Percentiles rank a stretch among this genome's conserved stretches.
Evolutionary conservation across 2,329 filamentous ascomycete genomes (phyloP).

Genomic region (Ascocoryne sarcoides): DNA sequence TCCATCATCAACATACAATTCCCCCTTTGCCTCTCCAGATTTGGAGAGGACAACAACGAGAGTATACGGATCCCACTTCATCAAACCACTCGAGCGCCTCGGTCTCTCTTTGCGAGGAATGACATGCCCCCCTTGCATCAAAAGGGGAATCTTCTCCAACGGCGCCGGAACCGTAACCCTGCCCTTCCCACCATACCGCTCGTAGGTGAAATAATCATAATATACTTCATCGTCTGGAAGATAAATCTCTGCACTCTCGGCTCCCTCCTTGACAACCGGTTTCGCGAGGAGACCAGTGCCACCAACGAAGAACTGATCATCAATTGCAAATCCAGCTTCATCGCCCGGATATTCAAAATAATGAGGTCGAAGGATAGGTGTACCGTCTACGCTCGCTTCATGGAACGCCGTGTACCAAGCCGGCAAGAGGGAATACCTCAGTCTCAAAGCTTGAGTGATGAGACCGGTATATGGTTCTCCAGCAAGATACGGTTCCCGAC

Average conservation of each 20-base stretch:
- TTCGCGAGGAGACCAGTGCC: slow-evolving; percentile 86
- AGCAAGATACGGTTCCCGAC: slow-evolving; percentile 84
- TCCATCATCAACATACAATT: slow-evolving; percentile 86
- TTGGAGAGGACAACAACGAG: slow-evolving; percentile 67
- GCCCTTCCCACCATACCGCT: slow-evolving; percentile 60
- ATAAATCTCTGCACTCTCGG: slow-evolving; percentile 68
- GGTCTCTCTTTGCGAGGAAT: slow-evolving; percentile 84
- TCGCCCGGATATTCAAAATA: slow-evolving; percentile 86
- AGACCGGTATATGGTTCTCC: slow-evolving; percentile 80
- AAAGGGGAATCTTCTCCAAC: slow-evolving; percentile 75
- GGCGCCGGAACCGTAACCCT: slow-evolving; percentile 65
- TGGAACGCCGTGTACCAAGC: slow-evolving; percentile 98
- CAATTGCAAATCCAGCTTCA: slow-evolving; percentile 77
- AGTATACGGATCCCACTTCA: slow-evolving; percentile 94
- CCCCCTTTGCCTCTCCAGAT: slow-evolving; percentile 65
- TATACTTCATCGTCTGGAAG: slow-evolving; percentile 84
- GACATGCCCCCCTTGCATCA: slow-evolving; percentile 91
- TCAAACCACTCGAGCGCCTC: slow-evolving; percentile 74
- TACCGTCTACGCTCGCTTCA: slow-evolving; percentile 72
- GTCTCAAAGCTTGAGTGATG: slow-evolving; percentile 76
- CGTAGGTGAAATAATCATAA: slow-evolving; percentile 92
- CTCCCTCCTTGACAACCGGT: slow-evolving; percentile 73
- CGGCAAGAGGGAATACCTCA: slow-evolving; percentile 83
- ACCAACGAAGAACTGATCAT: slow-evolving; percentile 90
- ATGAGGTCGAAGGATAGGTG: slow-evolving; percentile 83